A percentile compares a stretch with the other conserved stretches of the same genome.
Evolutionary conservation across 139 green algal genomes (phyloP).

Genomic region (Nannochloris sp.): DNA sequence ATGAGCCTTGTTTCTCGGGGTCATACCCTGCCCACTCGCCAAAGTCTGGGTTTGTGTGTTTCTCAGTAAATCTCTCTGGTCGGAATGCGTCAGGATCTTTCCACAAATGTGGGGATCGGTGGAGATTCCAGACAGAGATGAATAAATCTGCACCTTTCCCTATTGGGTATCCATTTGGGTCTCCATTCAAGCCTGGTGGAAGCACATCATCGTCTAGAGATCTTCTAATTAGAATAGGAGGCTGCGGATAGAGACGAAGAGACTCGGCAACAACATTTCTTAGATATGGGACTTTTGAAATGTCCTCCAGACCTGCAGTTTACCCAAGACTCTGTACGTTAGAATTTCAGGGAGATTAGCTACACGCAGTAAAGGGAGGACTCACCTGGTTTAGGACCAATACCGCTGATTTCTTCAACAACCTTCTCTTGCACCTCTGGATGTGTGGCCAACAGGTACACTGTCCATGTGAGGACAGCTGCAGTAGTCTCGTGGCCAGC

Average conservation of each 20-base stretch:
- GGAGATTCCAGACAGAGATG: constrained; percentile 97
- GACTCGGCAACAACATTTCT: constrained; percentile 69
- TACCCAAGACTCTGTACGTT: not conserved
- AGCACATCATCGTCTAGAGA: constrained; percentile 71
- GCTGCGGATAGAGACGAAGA: constrained; percentile 91
- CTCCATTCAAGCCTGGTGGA: constrained; percentile 50
- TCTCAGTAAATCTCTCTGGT: constrained; percentile 74
- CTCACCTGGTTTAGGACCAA: constrained; percentile 28
- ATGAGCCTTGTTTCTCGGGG: constrained; percentile 44
- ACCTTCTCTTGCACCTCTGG: constrained; percentile 52
- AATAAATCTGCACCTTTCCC: constrained; percentile 93
- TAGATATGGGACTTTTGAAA: constrained; percentile 55
- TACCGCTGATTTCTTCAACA: constrained; percentile 63
- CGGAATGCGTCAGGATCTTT: constrained; percentile 83
- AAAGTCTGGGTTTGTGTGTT: constrained; percentile 36
- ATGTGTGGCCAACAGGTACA: constrained; percentile 62
- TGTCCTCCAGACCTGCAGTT: constrained; percentile 42
- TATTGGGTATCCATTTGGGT: constrained; percentile 71
- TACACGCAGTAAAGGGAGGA: not conserved
- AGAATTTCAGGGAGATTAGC: constrained; percentile 9
- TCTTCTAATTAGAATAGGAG: constrained; percentile 78
- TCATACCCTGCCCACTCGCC: constrained; percentile 60
- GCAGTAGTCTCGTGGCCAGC: constrained; percentile 93
- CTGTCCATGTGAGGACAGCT: constrained; percentile 79
- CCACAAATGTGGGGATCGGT: constrained; percentile 91